Evolutionary conservation across 2,329 filamentous ascomycete genomes (phyloP).

Genomic region (Bretziella fagacearum): DNA sequence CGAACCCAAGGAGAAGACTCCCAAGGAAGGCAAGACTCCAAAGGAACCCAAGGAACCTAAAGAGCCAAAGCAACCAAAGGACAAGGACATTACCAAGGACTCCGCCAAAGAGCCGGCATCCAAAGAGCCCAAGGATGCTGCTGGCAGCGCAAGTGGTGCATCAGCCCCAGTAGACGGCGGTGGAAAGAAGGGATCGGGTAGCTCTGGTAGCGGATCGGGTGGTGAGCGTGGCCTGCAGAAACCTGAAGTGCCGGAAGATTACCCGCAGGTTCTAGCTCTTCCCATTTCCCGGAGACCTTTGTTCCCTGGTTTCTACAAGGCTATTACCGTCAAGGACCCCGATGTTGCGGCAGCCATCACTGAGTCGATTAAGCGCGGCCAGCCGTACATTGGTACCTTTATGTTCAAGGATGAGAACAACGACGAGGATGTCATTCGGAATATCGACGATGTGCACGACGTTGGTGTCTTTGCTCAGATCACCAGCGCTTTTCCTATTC

Average conservation of each 20-base stretch:
- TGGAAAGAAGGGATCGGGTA: constrained; percentile 25
- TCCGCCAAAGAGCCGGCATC: background rate
- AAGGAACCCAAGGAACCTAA: background rate
- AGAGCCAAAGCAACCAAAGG: background rate
- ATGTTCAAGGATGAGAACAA: constrained; percentile 91
- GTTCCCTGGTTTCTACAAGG: constrained; percentile 97
- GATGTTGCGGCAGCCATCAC: constrained; percentile 83
- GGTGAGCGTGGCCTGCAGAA: constrained; percentile 67
- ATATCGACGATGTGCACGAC: constrained; percentile 79
- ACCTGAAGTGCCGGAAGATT: constrained; percentile 79
- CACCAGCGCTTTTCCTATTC: constrained; percentile 84
- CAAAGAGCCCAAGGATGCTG: constrained; percentile 32
- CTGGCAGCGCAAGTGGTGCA: constrained; percentile 40
- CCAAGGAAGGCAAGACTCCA: constrained; percentile 1
- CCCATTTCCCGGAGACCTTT: constrained; percentile 85
- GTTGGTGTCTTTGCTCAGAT: constrained; percentile 96
- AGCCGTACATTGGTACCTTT: constrained; percentile 94
- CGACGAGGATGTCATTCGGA: constrained; percentile 86
- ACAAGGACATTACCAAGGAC: constrained; percentile 10
- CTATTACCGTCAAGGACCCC: constrained; percentile 86
- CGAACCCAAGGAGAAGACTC: constrained; percentile 1
- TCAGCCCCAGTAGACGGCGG: constrained; percentile 21
- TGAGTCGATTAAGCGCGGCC: constrained; percentile 90
- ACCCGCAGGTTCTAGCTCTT: constrained; percentile 94
- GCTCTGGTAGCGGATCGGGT: constrained; percentile 44